A percentile compares a stretch with the other conserved stretches of the same genome.
phyloP scores from a whole-genome alignment of 1,139 yeast species.

The Candida tetrigidarum region DNA sequence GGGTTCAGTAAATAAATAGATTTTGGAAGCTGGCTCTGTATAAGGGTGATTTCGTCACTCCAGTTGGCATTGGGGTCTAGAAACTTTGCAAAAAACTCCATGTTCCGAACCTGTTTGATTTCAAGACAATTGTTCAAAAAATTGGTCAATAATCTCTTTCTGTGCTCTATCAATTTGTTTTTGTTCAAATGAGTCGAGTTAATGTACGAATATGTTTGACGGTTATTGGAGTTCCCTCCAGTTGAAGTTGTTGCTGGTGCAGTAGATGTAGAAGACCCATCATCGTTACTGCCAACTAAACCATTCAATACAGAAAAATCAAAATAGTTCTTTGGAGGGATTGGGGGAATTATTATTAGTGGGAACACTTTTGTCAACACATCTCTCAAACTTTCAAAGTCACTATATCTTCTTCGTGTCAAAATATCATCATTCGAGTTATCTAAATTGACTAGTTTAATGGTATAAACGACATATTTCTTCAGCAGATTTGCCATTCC shows the following conservation, averaged over 20 bases:
- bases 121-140: constrained; percentile 78
- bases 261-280: constrained; percentile 2
- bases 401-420: constrained; percentile 87
- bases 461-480: constrained; percentile 80
- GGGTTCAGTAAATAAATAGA: constrained; percentile 57
- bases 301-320: constrained; percentile 42
- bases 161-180: constrained; percentile 51
- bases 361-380: constrained; percentile 78
- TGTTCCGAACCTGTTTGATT: constrained; percentile 57
- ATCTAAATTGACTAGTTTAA: constrained; percentile 50
- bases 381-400: constrained; percentile 81
- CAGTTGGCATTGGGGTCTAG: constrained; percentile 86
- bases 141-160: constrained; percentile 77
- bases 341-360: constrained; percentile 84
- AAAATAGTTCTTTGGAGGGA: constrained; percentile 84
- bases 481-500: constrained; percentile 62
- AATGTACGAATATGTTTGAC: constrained; percentile 39
- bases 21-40: constrained; percentile 45
- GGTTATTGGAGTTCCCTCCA: constrained; percentile 9
- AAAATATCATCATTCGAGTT: constrained; percentile 40
- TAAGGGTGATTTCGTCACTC: constrained; percentile 54
- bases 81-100: constrained; percentile 73
- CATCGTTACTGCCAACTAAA: constrained; percentile 24
- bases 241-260: constrained; percentile 12
- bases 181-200: constrained; percentile 49